These are phyloP conservation scores for Sporothrix luriei DNA, from an alignment of 2,329 filamentous ascomycete genomes.

Conservation along the genomic window DNA sequence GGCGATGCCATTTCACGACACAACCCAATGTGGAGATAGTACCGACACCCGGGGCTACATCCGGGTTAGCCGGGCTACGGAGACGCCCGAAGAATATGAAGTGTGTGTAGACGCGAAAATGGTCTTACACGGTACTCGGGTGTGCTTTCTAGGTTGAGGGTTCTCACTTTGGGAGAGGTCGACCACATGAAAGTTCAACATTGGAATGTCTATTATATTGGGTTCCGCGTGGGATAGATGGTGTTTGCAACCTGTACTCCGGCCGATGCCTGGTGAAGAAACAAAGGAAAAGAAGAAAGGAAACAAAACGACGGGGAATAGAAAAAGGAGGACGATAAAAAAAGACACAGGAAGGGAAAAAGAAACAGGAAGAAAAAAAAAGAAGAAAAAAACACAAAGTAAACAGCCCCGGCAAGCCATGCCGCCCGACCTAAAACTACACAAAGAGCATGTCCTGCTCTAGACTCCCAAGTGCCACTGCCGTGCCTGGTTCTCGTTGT, in stretches of 20 bases:
- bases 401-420: background rate
- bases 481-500: background rate
- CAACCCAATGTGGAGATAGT: background rate
- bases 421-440: constrained; percentile 32
- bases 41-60: background rate
- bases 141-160: background rate
- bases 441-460: constrained; percentile 18
- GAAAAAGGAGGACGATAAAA: too few relatives aligned
- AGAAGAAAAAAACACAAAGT: background rate
- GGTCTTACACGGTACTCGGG: background rate
- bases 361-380: background rate
- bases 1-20: background rate
- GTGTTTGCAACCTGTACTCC: constrained; percentile 22
- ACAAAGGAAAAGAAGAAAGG: background rate
- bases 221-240: background rate
- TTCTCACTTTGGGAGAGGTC: background rate
- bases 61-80: too few relatives aligned
- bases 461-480: constrained; percentile 9
- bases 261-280: constrained; percentile 26
- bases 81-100: background rate
- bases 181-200: background rate
- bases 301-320: background rate
- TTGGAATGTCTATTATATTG: constrained; percentile 23
- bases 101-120: background rate
- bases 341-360: background rate